phyloP scores from a whole-genome alignment of 2,329 filamentous ascomycete species.

The Microdochium bolleyi region DNA sequence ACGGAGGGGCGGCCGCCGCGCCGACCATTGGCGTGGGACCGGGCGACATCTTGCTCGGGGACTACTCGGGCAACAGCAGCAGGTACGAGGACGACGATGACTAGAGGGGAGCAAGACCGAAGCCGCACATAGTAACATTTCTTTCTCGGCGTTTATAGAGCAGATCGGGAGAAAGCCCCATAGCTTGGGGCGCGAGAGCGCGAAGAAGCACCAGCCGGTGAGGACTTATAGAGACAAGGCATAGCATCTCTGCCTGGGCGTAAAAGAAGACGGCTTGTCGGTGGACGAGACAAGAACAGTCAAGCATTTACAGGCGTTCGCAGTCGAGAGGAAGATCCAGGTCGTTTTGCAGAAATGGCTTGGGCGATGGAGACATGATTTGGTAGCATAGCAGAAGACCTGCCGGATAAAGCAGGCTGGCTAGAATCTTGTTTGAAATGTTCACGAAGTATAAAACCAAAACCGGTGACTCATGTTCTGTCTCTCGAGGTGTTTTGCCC shows the following conservation, averaged over 20 bases:
- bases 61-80: slow-evolving; percentile 46
- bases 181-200: not conserved
- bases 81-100: slow-evolving; percentile 42
- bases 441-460: not conserved
- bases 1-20: slow-evolving; percentile 30
- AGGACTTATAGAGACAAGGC: no score
- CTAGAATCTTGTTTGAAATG: not conserved
- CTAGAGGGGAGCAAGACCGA: not conserved
- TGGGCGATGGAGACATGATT: not conserved
- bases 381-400: slow-evolving; percentile 3
- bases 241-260: no score
- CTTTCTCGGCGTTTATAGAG: not conserved
- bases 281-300: not conserved
- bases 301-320: not conserved
- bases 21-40: slow-evolving; percentile 47
- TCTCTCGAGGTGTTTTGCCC: no score
- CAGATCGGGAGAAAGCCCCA: not conserved
- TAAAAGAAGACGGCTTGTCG: not conserved
- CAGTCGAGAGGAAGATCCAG: not conserved
- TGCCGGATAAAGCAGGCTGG: not conserved
- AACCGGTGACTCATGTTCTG: no score
- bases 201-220: no score
- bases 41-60: slow-evolving; percentile 70
- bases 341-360: not conserved
- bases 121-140: not conserved